Evolutionary conservation across 2,329 filamentous ascomycete species (phyloP).

Genomic region (Zasmidium citrigriseum): DNA sequence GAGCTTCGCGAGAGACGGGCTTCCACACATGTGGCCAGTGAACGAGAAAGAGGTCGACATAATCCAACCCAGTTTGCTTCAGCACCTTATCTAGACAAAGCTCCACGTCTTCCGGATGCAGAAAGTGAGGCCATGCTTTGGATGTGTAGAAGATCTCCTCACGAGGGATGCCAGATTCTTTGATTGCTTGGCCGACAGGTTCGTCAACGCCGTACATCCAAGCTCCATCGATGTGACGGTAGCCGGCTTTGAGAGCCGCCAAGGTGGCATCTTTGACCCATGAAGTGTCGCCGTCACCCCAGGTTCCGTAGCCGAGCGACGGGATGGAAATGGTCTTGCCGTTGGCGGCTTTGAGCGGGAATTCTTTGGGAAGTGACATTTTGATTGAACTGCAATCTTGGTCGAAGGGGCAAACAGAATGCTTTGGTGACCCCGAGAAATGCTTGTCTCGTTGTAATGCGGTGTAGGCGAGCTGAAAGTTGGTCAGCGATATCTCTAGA

Average conservation of each 20-base stretch:
- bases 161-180: constrained; percentile 25
- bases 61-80: constrained; percentile 41
- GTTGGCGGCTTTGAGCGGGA: constrained; percentile 22
- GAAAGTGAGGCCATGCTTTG: constrained; percentile 25
- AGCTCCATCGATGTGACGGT: constrained; percentile 30
- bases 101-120: constrained; percentile 26
- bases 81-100: constrained; percentile 40
- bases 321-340: constrained; percentile 28
- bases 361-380: constrained; percentile 22
- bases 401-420: neutral
- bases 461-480: too few relatives aligned
- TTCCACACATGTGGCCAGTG: constrained; percentile 40
- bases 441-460: too few relatives aligned
- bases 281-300: constrained; percentile 24
- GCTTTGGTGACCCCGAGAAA: neutral
- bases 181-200: constrained; percentile 25
- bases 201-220: constrained; percentile 31
- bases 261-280: constrained; percentile 28
- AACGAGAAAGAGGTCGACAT: constrained; percentile 46
- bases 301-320: constrained; percentile 30
- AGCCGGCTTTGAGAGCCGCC: constrained; percentile 27
- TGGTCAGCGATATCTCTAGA: too few relatives aligned
- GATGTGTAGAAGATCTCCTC: constrained; percentile 25
- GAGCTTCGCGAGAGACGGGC: constrained; percentile 15
- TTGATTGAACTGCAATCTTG: neutral